Base-by-base conservation (phyloP, 768 basidiomycete genomes). In the Boletellus sp. region DNA sequence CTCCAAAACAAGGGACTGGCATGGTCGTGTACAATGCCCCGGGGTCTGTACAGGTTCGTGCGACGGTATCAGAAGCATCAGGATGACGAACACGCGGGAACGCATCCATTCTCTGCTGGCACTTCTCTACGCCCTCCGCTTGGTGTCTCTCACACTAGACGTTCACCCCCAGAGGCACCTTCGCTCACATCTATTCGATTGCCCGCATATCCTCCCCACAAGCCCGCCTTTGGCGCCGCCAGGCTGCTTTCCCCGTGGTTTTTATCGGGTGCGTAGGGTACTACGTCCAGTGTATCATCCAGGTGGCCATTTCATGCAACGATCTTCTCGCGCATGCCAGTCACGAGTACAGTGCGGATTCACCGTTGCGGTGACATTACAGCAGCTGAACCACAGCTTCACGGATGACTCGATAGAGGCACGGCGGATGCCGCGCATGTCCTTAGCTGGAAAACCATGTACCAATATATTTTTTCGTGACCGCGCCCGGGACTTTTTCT, bases 51-150 rank as follows among this genome's bases (percentile, higher is more conserved):
- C 52, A 17, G 41, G 22, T 35, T 45, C 48, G 48, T 47, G 43
- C 24, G 15, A 28, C 20, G 50, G 56, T 61, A 54, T 61, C 57
- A 62, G 63, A 63, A 65, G 60, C 60, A 42, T 52, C 42, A 10
- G 19, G 40, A 51, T 58, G 43, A 48, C 47, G 48, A 59, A 52
- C 33, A 17, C 40, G 31, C 41, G 56, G 54, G 44, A 32, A 46
- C 45, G 51, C 55, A 52, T 65, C 65, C 65, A 65, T 67, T 67
- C 60, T 50, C 43, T 34, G 37, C 45, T 15, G 35, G 47, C 48
- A 53, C 61, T 61, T 67, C 56, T 60, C 57, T 65, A 38, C 65
- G 58, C 65, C 65, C 55, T 48, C 48, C 46, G 23, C 47, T 45
- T 26, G 35, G 38, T 47, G 26, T 53, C 41, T 46, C 54, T n/a